phyloP scores from a whole-genome alignment of 768 basidiomycete genomes.

The Lactifluus volemus region DNA sequence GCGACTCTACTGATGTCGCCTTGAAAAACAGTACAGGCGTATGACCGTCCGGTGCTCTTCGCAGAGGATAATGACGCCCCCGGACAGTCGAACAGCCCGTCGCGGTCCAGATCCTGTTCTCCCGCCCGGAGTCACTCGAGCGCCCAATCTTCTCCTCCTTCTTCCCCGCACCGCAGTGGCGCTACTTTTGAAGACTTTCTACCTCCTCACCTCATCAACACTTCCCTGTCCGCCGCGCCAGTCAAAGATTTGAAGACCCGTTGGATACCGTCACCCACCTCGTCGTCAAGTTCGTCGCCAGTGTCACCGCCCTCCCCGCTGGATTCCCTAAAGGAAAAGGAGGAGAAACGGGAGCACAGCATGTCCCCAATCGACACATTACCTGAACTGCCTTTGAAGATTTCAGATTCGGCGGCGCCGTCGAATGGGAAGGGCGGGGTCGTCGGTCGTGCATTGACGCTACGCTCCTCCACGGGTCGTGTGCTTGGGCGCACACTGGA shows the following conservation, averaged over 20 bases:
- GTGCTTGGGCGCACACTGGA: background rate
- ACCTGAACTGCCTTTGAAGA: background rate
- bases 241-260: background rate
- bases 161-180: background rate
- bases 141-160: background rate
- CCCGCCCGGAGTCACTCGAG: background rate
- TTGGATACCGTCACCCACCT: background rate
- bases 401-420: too few relatives aligned
- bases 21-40: slow-evolving; percentile 3
- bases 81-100: background rate
- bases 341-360: background rate
- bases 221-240: background rate
- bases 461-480: background rate
- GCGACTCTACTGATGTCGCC: background rate
- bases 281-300: too few relatives aligned
- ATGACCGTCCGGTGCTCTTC: slow-evolving; percentile 11
- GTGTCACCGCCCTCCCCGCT: background rate
- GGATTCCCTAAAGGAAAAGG: background rate
- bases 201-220: slow-evolving; percentile 5
- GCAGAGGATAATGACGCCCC: background rate
- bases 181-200: slow-evolving; percentile 13
- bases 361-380: background rate
- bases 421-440: background rate
- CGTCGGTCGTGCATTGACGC: background rate
- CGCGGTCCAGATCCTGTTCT: background rate